These are phyloP conservation scores for Fusarium piperis DNA, from an alignment of 2,329 filamentous ascomycete species.

Conservation along the genomic window DNA sequence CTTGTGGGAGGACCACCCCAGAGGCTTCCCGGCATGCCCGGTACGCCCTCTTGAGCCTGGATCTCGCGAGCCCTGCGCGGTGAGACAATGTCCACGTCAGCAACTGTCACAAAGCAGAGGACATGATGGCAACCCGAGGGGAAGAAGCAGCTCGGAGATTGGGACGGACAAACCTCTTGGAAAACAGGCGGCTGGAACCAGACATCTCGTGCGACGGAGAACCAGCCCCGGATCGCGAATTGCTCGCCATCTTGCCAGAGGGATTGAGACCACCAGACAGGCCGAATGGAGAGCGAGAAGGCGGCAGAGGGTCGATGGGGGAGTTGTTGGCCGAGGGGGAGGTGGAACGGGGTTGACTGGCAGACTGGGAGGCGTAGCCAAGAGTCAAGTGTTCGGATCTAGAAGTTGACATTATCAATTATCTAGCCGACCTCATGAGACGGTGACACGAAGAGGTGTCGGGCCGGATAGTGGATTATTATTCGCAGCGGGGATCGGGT, in stretches of 20 bases:
- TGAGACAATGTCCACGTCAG: conserved; percentile 24
- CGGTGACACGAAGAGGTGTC: conserved; percentile 39
- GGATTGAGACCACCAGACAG: conserved; percentile 70
- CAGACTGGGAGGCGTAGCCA: conserved; percentile 78
- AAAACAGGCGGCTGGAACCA: conserved; percentile 79
- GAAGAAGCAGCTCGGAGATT: conserved; percentile 9
- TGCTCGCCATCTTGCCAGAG: conserved; percentile 66
- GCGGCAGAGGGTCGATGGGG: conserved; percentile 75
- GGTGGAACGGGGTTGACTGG: conserved; percentile 76
- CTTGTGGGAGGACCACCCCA: conserved; percentile 98
- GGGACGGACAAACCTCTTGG: conserved; percentile 79
- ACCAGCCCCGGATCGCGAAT: conserved; percentile 83
- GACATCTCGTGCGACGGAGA: conserved; percentile 94
- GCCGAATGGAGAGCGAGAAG: conserved; percentile 77
- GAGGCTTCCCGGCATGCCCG: conserved; percentile 72
- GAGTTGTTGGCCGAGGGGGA: conserved; percentile 85
- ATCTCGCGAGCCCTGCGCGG: conserved; percentile 89
- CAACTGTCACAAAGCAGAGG: not conserved
- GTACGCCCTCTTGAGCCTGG: conserved; percentile 91
- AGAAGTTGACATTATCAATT: conserved; percentile 94
- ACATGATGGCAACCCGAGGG: conserved; percentile 10
- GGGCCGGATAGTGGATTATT: conserved; percentile 42
- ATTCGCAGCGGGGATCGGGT: conserved; percentile 34
- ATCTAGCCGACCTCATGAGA: conserved; percentile 64
- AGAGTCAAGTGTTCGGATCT: conserved; percentile 88